A percentile compares a stretch with the other conserved stretches of the same genome.
phyloP scores from a whole-genome alignment of 2,329 filamentous ascomycete species.

The Botrytis deweyae region DNA sequence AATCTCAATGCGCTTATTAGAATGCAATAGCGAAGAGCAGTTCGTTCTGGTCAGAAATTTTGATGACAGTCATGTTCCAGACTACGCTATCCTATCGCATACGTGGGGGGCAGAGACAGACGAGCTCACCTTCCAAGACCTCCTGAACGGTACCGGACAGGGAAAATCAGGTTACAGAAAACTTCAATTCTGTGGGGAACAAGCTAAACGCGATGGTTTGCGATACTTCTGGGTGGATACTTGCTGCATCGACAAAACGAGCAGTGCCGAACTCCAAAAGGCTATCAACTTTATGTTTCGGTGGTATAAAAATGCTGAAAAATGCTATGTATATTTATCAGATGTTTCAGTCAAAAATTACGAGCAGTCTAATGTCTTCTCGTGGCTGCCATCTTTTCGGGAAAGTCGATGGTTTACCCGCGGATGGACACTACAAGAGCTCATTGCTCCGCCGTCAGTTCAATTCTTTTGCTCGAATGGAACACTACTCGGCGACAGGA shows the following conservation, averaged over 20 bases:
- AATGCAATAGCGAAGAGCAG: slow-evolving; percentile 22
- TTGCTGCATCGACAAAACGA: slow-evolving; percentile 27
- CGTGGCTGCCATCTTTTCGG: too few species aligned
- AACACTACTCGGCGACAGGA: slow-evolving; percentile 24
- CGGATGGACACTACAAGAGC: slow-evolving; percentile 32
- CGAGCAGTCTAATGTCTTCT: too few species aligned
- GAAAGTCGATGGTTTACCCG: slow-evolving; percentile 32
- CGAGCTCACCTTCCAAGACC: slow-evolving; percentile 28
- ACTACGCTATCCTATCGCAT: slow-evolving; percentile 36
- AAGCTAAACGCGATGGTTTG: slow-evolving; percentile 24
- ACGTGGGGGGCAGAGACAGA: slow-evolving; percentile 30
- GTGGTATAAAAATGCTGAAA: too few species aligned
- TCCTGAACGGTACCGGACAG: slow-evolving; percentile 19
- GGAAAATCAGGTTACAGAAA: slow-evolving; percentile 25
- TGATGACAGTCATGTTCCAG: slow-evolving; percentile 23
- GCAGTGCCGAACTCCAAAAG: slow-evolving; percentile 22
- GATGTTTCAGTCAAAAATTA: too few species aligned
- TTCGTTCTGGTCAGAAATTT: slow-evolving; percentile 22
- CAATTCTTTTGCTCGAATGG: slow-evolving; percentile 26
- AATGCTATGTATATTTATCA: too few species aligned
- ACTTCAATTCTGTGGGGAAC: slow-evolving; percentile 25
- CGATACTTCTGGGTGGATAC: slow-evolving; percentile 26
- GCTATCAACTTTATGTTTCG: slow-evolving; percentile 34
- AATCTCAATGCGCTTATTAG: slow-evolving; percentile 24
- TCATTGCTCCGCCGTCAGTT: too few species aligned